phyloP scores from a whole-genome alignment of 2,329 filamentous ascomycete species.

The Talaromyces amestolkiae region DNA sequence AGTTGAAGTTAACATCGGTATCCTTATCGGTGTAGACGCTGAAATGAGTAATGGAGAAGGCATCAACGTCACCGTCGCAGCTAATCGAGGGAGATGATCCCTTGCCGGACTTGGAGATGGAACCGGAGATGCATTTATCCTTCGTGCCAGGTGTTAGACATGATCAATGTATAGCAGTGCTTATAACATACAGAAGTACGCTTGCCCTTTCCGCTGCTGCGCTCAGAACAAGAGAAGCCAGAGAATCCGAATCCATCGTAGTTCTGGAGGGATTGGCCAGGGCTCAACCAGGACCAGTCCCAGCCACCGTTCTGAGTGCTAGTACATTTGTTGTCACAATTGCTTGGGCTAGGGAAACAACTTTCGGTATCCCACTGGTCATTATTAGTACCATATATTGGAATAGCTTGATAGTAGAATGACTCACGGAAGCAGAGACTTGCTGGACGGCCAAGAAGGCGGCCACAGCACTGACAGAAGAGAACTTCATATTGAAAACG shows the following conservation, averaged over 20 bases:
- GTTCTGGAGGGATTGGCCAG: constrained; percentile 57
- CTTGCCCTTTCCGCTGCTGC: constrained; percentile 20
- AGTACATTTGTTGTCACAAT: constrained; percentile 75
- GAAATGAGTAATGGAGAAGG: constrained; percentile 73
- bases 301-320: constrained; percentile 68
- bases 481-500: constrained; percentile 25
- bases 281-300: constrained; percentile 64
- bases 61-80: constrained; percentile 52
- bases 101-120: constrained; percentile 38
- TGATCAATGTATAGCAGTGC: background rate
- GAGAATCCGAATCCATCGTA: constrained; percentile 74
- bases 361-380: constrained; percentile 51
- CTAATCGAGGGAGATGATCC: constrained; percentile 56
- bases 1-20: constrained; percentile 79
- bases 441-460: constrained; percentile 26
- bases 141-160: constrained; percentile 33
- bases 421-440: constrained; percentile 26
- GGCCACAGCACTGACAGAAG: constrained; percentile 22
- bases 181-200: constrained; percentile 11
- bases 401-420: background rate
- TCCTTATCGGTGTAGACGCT: constrained; percentile 72
- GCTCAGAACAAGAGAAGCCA: constrained; percentile 67
- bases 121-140: constrained; percentile 62
- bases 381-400: constrained; percentile 3
- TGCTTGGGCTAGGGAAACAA: constrained; percentile 65